These are phyloP conservation scores for Thymus quinquecostatus DNA, from an alignment of 257 asterid species.

Conservation along the genomic window DNA sequence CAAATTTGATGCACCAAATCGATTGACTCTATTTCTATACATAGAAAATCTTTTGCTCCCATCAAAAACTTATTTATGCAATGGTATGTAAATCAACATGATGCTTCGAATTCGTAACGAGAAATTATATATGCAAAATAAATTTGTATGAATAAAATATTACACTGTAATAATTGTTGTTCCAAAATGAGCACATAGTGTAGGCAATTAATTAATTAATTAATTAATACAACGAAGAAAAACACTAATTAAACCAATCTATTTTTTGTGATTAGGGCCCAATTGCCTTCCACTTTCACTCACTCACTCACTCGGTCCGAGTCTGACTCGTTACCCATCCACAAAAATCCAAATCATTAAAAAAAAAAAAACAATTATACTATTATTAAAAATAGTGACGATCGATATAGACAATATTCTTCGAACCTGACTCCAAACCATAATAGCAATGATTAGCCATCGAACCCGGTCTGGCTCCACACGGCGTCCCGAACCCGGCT, in stretches of 20 bases:
- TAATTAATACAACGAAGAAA: constrained; percentile 11
- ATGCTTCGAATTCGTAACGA: too few relatives aligned
- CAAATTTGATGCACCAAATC: too few relatives aligned
- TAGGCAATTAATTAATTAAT: neutral
- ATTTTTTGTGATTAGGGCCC: constrained; percentile 26
- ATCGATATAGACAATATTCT: constrained; percentile 6
- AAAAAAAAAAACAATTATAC: neutral
- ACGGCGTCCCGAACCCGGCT: constrained; percentile 93
- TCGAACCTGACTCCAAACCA: neutral
- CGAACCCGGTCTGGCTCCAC: constrained; percentile 93
- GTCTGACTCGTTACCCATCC: constrained; percentile 36
- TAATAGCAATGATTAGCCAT: constrained; percentile 44
- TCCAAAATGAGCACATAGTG: constrained; percentile 16
- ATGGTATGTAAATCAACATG: too few relatives aligned
- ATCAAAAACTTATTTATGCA: too few relatives aligned
- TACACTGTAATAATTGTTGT: neutral
- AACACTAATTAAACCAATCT: constrained; percentile 1
- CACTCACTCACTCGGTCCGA: neutral
- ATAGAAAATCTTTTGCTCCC: too few relatives aligned
- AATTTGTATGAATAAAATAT: neutral
- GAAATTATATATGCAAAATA: too few relatives aligned
- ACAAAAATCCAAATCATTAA: neutral
- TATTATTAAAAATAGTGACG: constrained; percentile 20
- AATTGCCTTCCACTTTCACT: constrained; percentile 20
- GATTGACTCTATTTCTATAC: too few relatives aligned